Conservation (phyloP, 495 filamentous ascomycete genomes). For the Xylaria intraflava region DNA sequence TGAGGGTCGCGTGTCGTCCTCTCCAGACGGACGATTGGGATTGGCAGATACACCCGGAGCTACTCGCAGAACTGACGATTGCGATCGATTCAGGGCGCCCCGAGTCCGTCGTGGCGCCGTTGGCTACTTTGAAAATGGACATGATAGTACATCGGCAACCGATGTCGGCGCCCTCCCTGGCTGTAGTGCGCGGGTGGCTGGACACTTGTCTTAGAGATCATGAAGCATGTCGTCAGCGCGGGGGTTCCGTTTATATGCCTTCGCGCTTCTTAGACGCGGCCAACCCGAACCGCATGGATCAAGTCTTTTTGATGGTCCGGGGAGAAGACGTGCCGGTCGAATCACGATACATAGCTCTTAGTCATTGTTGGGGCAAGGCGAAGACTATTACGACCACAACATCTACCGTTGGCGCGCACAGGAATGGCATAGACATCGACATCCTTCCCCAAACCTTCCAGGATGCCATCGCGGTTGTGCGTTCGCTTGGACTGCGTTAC, state of each 20-base stretch:
- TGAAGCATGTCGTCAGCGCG: constrained; percentile 6
- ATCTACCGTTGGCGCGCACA: not conserved
- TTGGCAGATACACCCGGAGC: too few species aligned
- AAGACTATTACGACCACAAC: not conserved
- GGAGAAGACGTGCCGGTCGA: not conserved
- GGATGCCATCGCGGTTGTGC: constrained; percentile 12
- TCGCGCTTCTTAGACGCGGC: constrained; percentile 13
- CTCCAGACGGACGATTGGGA: too few species aligned
- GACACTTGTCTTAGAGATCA: constrained; percentile 12
- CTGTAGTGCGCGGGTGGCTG: constrained; percentile 11
- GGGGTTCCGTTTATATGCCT: constrained; percentile 1
- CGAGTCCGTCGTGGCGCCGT: too few species aligned
- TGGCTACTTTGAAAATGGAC: too few species aligned
- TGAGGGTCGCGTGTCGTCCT: too few species aligned
- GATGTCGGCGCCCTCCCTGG: too few species aligned
- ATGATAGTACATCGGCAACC: too few species aligned
- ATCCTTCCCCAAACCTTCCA: constrained; percentile 19
- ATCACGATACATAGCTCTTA: constrained; percentile 20
- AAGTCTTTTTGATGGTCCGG: constrained; percentile 1
- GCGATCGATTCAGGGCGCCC: too few species aligned
- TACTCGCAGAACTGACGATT: too few species aligned
- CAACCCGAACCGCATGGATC: not conserved
- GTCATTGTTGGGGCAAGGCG: constrained; percentile 22
- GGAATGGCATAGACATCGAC: constrained; percentile 15
- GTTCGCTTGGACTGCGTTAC: constrained; percentile 13